Percentiles rank a stretch among this genome's conserved stretches.
Conservation (phyloP, 805 yeast species). For the Metschnikowia peoriensis region DNA sequence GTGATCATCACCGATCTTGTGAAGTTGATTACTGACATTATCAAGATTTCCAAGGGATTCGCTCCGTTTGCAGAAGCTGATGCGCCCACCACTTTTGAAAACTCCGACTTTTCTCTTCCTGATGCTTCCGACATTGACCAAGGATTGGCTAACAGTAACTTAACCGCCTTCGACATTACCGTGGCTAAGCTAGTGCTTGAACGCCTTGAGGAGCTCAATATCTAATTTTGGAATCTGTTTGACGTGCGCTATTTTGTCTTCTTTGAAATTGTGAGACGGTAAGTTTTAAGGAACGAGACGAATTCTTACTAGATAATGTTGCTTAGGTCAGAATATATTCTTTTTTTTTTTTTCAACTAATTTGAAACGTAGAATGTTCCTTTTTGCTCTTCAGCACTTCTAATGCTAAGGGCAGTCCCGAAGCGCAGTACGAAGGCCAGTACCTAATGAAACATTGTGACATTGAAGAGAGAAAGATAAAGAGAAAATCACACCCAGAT, state of each 20-base stretch:
- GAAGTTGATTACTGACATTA: slow-evolving; percentile 1
- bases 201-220: slow-evolving; percentile 4
- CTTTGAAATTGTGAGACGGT: slow-evolving; percentile 1
- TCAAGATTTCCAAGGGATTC: slow-evolving; percentile 7
- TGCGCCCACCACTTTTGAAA: background rate
- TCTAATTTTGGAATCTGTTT: slow-evolving; percentile 4
- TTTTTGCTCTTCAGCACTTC: too few species aligned
- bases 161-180: background rate
- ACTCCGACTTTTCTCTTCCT: background rate
- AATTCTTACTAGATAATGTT: too few species aligned
- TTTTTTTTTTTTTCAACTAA: too few species aligned
- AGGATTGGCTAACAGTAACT: background rate
- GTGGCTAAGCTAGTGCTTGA: slow-evolving; percentile 1
- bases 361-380: too few species aligned
- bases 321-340: too few species aligned
- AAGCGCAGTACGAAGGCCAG: too few species aligned
- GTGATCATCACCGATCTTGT: slow-evolving; percentile 2
- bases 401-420: too few species aligned
- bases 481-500: too few species aligned
- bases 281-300: too few species aligned
- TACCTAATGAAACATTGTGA: too few species aligned
- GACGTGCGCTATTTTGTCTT: slow-evolving; percentile 1
- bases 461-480: too few species aligned
- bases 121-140: background rate
- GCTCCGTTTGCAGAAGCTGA: slow-evolving; percentile 10